Percentiles rank a stretch among this genome's conserved stretches.
These are phyloP conservation scores for Lactarius sp. DNA, from an alignment of 768 basidiomycete genomes.

Conservation along the genomic window DNA sequence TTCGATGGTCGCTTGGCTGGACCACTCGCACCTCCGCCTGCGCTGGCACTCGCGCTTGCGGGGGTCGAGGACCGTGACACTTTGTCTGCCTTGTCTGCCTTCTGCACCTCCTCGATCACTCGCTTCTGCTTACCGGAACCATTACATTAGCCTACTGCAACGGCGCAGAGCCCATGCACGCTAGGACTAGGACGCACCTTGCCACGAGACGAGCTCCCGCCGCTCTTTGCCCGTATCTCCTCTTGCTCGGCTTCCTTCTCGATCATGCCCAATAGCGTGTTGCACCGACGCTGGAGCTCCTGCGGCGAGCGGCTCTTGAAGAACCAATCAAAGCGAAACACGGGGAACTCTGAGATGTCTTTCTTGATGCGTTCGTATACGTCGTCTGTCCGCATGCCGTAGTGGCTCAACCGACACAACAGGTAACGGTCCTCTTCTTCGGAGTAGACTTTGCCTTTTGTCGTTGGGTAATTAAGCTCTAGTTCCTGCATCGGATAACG, in stretches of 20 bases:
- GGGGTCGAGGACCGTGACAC: slow-evolving; percentile 59
- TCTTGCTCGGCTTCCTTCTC: slow-evolving; percentile 82
- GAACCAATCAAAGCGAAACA: slow-evolving; percentile 98
- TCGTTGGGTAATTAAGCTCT: slow-evolving; percentile 90
- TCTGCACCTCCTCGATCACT: slow-evolving; percentile 61
- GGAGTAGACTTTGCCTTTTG: slow-evolving; percentile 93
- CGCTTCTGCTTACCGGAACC: slow-evolving; percentile 49
- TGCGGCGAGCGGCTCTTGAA: slow-evolving; percentile 89
- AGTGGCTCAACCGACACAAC: slow-evolving; percentile 82
- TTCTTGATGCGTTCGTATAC: slow-evolving; percentile 94
- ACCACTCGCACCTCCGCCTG: slow-evolving; percentile 41
- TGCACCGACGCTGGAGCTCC: slow-evolving; percentile 83
- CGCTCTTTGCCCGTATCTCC: slow-evolving; percentile 60
- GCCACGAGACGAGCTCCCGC: slow-evolving; percentile 41
- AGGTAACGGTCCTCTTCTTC: slow-evolving; percentile 98
- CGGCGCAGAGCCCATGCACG: not conserved
- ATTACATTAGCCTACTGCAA: not conserved
- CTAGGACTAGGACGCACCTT: slow-evolving; percentile 45
- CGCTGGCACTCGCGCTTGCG: slow-evolving; percentile 39
- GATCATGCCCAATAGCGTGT: slow-evolving; percentile 83
- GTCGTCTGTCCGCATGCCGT: slow-evolving; percentile 84
- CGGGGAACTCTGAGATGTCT: slow-evolving; percentile 94
- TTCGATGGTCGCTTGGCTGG: slow-evolving; percentile 50
- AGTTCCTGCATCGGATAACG: slow-evolving; percentile 95
- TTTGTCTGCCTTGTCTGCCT: slow-evolving; percentile 40